phyloP scores from a whole-genome alignment of 2,329 filamentous ascomycete species.

The Neonectria punicea region DNA sequence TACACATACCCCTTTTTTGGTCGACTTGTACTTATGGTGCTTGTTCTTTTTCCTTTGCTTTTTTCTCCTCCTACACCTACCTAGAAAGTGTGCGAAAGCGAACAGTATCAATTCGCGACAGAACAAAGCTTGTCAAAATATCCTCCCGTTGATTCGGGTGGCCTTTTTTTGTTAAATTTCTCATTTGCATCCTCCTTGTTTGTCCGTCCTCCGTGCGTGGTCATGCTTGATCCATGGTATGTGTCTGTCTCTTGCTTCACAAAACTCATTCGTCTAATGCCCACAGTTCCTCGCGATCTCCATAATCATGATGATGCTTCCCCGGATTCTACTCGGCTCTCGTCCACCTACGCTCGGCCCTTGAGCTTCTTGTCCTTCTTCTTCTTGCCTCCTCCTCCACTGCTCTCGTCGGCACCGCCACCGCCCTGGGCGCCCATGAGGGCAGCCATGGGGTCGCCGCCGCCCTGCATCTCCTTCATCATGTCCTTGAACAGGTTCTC shows the following conservation, averaged over 20 bases:
- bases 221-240: slow-evolving; percentile 12
- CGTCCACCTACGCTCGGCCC: slow-evolving; percentile 42
- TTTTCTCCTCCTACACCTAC: slow-evolving; percentile 1
- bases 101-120: slow-evolving; percentile 27
- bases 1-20: slow-evolving; percentile 37
- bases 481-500: slow-evolving; percentile 97
- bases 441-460: slow-evolving; percentile 58
- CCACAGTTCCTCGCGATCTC: background rate
- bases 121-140: slow-evolving; percentile 29
- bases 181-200: background rate
- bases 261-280: background rate
- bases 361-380: slow-evolving; percentile 65
- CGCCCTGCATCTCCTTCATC: slow-evolving; percentile 87
- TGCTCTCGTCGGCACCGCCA: slow-evolving; percentile 37
- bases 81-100: slow-evolving; percentile 29
- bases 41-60: background rate
- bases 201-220: background rate
- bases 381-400: slow-evolving; percentile 45
- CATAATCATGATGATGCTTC: background rate
- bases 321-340: background rate
- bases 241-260: slow-evolving; percentile 2
- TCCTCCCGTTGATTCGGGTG: slow-evolving; percentile 6
- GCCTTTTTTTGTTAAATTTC: slow-evolving; percentile 24
- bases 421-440: slow-evolving; percentile 53
- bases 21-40: slow-evolving; percentile 5